A percentile compares a stretch with the other conserved stretches of the same genome.
phyloP scores from a whole-genome alignment of 2,329 filamentous ascomycete genomes.

The Meredithiella fracta region DNA sequence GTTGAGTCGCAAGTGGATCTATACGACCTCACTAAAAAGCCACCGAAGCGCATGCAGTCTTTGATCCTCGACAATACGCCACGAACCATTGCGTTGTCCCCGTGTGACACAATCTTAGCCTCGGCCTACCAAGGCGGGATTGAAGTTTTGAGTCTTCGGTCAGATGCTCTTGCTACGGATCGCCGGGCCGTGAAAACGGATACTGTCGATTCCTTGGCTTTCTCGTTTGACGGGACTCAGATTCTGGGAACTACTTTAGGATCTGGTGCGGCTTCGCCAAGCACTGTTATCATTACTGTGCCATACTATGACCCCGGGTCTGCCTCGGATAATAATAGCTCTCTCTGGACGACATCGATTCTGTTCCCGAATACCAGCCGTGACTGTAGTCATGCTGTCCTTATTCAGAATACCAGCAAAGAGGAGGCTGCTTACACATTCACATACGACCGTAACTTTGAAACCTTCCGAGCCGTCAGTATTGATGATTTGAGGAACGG shows the following conservation, averaged over 20 bases:
- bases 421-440: conserved; percentile 62
- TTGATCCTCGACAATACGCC: conserved; percentile 66
- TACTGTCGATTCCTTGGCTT: conserved; percentile 54
- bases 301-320: conserved; percentile 63
- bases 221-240: conserved; percentile 64
- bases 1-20: conserved; percentile 72
- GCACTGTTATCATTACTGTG: conserved; percentile 60
- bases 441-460: conserved; percentile 59
- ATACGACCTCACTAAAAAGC: conserved; percentile 51
- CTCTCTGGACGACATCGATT: conserved; percentile 74
- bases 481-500: conserved; percentile 60
- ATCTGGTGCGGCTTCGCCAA: conserved; percentile 37
- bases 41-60: conserved; percentile 55
- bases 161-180: conserved; percentile 46
- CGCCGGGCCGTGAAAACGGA: conserved; percentile 65
- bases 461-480: conserved; percentile 61
- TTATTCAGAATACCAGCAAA: conserved; percentile 44
- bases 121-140: conserved; percentile 80
- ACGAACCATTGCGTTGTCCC: conserved; percentile 62
- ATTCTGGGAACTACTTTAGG: conserved; percentile 58
- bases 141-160: conserved; percentile 61
- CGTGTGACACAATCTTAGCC: conserved; percentile 65
- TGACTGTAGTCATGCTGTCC: conserved; percentile 60
- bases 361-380: conserved; percentile 67
- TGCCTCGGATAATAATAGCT: conserved; percentile 49